Evolutionary conservation across 225 moss, liverwort and hornwort species (phyloP).

Genomic region (Neckera pumila): DNA sequence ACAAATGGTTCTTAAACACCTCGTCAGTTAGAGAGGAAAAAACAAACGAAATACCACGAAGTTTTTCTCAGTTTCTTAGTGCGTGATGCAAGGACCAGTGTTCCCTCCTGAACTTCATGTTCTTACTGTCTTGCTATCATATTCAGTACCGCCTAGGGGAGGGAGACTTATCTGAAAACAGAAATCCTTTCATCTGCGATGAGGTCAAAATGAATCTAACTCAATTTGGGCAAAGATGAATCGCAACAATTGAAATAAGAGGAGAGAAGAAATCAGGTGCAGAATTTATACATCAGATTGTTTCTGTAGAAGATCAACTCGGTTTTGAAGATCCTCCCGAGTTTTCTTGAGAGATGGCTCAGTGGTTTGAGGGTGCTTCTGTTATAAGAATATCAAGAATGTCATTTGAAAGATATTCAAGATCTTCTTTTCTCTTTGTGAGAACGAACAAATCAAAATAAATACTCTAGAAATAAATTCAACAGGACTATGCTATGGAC

Average conservation of each 20-base stretch:
- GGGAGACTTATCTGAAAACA: background rate
- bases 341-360: constrained; percentile 66
- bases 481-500: background rate
- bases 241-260: background rate
- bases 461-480: background rate
- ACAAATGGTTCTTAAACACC: background rate
- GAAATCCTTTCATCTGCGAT: background rate
- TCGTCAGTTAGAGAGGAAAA: background rate
- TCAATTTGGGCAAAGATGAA: background rate
- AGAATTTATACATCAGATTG: constrained; percentile 54
- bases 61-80: background rate
- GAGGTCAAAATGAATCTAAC: background rate
- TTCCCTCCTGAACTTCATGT: background rate
- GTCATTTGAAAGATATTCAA: background rate
- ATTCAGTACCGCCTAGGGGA: background rate
- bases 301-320: constrained; percentile 77
- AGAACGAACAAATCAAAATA: background rate
- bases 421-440: background rate
- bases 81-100: background rate
- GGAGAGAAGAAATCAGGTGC: background rate
- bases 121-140: background rate
- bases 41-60: background rate
- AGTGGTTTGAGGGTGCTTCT: constrained; percentile 68
- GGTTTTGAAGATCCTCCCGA: constrained; percentile 84
- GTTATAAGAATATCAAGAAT: background rate